phyloP scores from a whole-genome alignment of 192 early-diverging fungal species.

The Phycomyces blakesleeanus region DNA sequence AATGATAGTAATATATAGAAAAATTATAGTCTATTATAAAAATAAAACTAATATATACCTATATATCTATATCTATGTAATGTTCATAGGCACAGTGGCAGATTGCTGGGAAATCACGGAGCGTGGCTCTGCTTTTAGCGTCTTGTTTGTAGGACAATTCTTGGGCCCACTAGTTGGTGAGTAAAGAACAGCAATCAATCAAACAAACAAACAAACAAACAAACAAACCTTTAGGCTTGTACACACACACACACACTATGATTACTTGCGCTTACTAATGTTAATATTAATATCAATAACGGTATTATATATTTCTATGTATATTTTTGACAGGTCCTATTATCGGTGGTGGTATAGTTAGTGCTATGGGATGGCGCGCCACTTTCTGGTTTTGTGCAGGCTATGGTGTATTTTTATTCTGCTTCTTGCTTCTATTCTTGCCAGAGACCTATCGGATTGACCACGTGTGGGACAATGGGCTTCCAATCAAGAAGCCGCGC shows the following conservation, averaged over 20 bases:
- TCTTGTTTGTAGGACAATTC: slow-evolving; percentile 25
- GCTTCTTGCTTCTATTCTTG: slow-evolving; percentile 15
- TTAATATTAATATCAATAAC: too few relatives aligned
- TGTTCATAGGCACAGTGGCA: slow-evolving; percentile 21
- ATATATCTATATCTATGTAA: too few relatives aligned
- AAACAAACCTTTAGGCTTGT: not conserved
- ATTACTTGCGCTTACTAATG: not conserved
- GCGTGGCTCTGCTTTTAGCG: slow-evolving; percentile 23
- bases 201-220: not conserved
- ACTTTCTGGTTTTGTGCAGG: slow-evolving; percentile 40
- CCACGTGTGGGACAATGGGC: not conserved
- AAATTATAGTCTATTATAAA: too few relatives aligned
- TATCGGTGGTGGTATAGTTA: slow-evolving; percentile 34
- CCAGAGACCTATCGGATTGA: slow-evolving; percentile 14
- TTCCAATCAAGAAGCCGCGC: not conserved
- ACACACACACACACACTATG: not conserved
- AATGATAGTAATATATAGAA: too few relatives aligned
- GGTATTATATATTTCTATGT: too few relatives aligned
- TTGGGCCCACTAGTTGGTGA: slow-evolving; percentile 21
- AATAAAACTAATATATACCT: too few relatives aligned
- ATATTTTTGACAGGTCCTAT: slow-evolving; percentile 19
- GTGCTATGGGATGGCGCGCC: slow-evolving; percentile 31
- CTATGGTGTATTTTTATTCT: slow-evolving; percentile 26
- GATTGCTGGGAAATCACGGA: slow-evolving; percentile 27
- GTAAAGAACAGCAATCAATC: not conserved